phyloP scores from a whole-genome alignment of 176 grass and related monocot species.

The Musa schizocarpa region DNA sequence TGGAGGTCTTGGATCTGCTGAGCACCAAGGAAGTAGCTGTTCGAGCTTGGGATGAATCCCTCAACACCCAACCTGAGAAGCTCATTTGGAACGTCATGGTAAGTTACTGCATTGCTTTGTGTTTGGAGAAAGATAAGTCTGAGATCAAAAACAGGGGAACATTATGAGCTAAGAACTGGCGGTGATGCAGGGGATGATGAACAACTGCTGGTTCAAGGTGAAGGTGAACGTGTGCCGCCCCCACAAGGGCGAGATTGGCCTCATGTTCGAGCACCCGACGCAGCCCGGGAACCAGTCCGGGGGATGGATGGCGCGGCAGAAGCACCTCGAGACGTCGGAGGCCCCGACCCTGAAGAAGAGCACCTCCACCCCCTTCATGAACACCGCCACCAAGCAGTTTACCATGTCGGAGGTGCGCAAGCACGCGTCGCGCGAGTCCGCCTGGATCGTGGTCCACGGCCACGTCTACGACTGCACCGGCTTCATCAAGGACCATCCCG shows the following conservation, averaged over 20 bases:
- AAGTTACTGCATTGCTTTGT: background rate
- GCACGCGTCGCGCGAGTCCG: conserved; percentile 19
- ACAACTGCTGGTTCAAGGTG: conserved; percentile 86
- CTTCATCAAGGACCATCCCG: conserved; percentile 84
- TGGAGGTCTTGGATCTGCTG: conserved; percentile 59
- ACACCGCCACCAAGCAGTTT: background rate
- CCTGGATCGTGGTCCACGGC: conserved; percentile 79
- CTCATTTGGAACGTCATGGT: conserved; percentile 19
- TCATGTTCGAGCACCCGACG: conserved; percentile 19
- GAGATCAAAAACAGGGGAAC: too few relatives aligned
- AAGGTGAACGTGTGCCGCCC: conserved; percentile 43
- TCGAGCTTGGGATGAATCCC: conserved; percentile 75
- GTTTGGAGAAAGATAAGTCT: too few relatives aligned
- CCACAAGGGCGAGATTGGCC: conserved; percentile 17
- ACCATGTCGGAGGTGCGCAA: conserved; percentile 18
- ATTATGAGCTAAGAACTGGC: too few relatives aligned
- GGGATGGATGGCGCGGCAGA: conserved; percentile 19
- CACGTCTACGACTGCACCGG: conserved; percentile 72
- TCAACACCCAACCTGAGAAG: conserved; percentile 21
- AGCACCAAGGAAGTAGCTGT: conserved; percentile 67
- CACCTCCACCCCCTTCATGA: conserved; percentile 12
- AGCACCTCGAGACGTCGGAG: conserved; percentile 12
- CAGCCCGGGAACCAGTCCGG: conserved; percentile 14
- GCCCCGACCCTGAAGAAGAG: conserved; percentile 23
- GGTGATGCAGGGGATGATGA: conserved; percentile 81